phyloP scores from a whole-genome alignment of 768 basidiomycete genomes.

The Pleurotus citrinopileatus region DNA sequence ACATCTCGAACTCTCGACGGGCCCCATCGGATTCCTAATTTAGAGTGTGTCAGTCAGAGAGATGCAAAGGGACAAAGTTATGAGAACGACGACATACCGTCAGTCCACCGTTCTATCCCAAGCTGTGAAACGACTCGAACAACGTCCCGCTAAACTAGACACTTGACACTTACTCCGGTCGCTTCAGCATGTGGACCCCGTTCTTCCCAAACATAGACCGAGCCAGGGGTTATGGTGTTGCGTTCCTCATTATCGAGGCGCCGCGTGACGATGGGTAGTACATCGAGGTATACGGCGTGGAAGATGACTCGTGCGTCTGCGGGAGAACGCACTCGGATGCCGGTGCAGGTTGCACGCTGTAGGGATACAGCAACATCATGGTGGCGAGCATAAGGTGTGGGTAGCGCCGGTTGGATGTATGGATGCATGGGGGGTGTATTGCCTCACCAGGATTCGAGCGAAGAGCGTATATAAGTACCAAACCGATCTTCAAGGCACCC shows the following conservation, averaged over 20 bases:
- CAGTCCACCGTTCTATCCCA: conserved; percentile 82
- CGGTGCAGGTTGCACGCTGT: conserved; percentile 52
- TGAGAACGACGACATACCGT: conserved; percentile 39
- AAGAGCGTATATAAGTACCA: conserved; percentile 7
- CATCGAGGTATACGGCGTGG: conserved; percentile 62
- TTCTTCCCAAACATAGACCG: conserved; percentile 86
- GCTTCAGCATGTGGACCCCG: conserved; percentile 69
- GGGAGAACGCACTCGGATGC: conserved; percentile 49
- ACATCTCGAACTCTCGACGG: conserved; percentile 79
- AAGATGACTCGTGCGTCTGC: conserved; percentile 61
- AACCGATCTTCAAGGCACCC: conserved; percentile 10
- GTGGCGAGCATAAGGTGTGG: neutral
- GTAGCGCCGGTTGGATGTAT: conserved; percentile 4
- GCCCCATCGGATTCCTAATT: conserved; percentile 68
- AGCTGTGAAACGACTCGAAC: conserved; percentile 37
- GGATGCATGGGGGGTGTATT: conserved; percentile 7
- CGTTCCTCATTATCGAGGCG: conserved; percentile 77
- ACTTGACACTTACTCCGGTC: conserved; percentile 53
- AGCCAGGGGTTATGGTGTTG: conserved; percentile 66
- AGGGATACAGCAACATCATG: conserved; percentile 21
- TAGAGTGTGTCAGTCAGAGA: conserved; percentile 4
- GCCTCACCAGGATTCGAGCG: neutral
- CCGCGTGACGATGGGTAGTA: conserved; percentile 78
- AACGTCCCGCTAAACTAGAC: conserved; percentile 8
- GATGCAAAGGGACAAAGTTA: neutral